Evolutionary conservation across 768 basidiomycete genomes (phyloP), one percentile per base, ranked within the genome.

Genomic region (Candolleomyces aberdarensis): DNA sequence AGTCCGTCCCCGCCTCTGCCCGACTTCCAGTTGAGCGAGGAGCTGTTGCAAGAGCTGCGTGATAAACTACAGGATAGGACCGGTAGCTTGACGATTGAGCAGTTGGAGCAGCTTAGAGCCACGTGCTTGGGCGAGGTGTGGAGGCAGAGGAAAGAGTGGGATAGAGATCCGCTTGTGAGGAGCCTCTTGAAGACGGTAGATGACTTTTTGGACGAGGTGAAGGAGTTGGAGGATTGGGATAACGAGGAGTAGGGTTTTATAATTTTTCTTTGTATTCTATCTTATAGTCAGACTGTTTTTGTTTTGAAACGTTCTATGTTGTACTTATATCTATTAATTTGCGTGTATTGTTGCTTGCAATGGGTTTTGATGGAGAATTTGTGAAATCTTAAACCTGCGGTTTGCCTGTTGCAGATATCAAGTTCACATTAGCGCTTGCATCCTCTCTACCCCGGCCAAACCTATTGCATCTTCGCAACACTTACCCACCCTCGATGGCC

Each of bases 41-140:
- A 62, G 2, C 69, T 78, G 10, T 65, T 96, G 26, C 66, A 65
- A 0, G 68, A 79, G 10, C 80, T 98, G 0, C 73, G 76, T 59
- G 49, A 70, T 2, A 72, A 77, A 49, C 70, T 98, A 29, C 74
- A 74, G 40, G 75, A 82, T 17, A 70, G 70, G 49, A 97, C 96
- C 1, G 70, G 62, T 6, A 70, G 69, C 0, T 76, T 98, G 47
- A 91, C 80, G 26, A 80, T 98, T 54, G 97, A 99, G 69, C 87
- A 96, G 69, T 82, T 99, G 6, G 97, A 98, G 70, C 95, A 98
- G 72, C 80, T 99, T 6, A 85, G 97, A 5, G 96, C 97, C 8
- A 85, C 83, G 2, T 89, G 87, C 66, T 83, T 95, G 26, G 85
- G 86, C 46, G 78, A 78, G 54, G 80, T 98, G n/a, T 99, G 96